Conservation (phyloP, 176 grass and related monocot genomes). For the Rhynchospora breviuscula region DNA sequence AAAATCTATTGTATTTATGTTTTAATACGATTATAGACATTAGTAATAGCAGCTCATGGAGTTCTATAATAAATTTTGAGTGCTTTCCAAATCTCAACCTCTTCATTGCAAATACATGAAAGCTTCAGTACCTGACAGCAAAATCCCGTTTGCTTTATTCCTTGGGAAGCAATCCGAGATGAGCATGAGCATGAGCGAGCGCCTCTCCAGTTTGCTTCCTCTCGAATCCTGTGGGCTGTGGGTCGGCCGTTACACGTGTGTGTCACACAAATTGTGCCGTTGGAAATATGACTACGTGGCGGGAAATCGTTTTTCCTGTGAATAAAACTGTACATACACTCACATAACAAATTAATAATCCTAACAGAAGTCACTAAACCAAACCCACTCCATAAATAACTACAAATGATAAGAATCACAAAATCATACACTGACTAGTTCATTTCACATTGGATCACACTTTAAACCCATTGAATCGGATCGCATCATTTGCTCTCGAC, state of each 20-base stretch:
- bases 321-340: not conserved
- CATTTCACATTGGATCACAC: not conserved
- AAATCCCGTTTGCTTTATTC: not conserved
- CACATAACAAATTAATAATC: not conserved
- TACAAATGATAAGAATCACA: no score
- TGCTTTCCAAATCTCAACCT: not conserved
- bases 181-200: no score
- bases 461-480: constrained; percentile 8
- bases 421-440: not conserved
- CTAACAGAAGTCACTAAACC: no score
- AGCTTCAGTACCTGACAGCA: not conserved
- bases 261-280: not conserved
- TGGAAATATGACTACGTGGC: not conserved
- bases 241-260: not conserved
- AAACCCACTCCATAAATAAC: not conserved
- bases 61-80: not conserved
- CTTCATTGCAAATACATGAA: not conserved
- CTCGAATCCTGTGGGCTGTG: not conserved
- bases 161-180: constrained; percentile 12
- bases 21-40: no score
- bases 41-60: no score
- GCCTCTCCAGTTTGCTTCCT: not conserved
- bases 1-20: no score
- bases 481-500: no score
- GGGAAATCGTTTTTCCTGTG: not conserved